phyloP scores from a whole-genome alignment of 257 asterid genomes.

The Verbena officinalis region DNA sequence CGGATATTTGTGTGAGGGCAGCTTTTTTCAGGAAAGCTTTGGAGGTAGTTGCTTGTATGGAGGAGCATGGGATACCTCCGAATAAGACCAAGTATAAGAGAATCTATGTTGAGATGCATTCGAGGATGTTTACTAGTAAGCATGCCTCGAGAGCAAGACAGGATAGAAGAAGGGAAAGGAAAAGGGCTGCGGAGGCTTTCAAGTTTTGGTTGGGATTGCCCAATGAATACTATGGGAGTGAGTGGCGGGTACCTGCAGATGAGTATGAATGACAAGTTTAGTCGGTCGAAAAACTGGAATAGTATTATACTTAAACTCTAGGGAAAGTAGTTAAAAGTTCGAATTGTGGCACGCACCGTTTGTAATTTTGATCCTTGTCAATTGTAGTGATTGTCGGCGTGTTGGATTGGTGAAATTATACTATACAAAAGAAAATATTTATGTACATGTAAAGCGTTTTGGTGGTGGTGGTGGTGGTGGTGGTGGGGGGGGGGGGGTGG shows the following conservation, averaged over 20 bases:
- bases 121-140: constrained; percentile 97
- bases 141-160: constrained; percentile 96
- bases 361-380: not conserved
- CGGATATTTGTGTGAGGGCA: constrained; percentile 92
- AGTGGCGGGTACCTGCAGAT: constrained; percentile 70
- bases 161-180: constrained; percentile 82
- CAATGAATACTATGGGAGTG: constrained; percentile 80
- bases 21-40: constrained; percentile 91
- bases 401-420: not conserved
- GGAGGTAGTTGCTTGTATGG: constrained; percentile 96
- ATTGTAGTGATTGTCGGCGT: not conserved
- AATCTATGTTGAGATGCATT: constrained; percentile 97
- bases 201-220: constrained; percentile 99
- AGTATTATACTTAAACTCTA: constrained; percentile 17
- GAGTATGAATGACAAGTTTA: constrained; percentile 36
- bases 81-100: constrained; percentile 89
- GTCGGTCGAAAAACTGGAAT: not conserved
- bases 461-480: not conserved
- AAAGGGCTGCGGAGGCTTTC: constrained; percentile 97
- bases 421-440: not conserved
- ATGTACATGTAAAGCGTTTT: not conserved
- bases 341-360: not conserved
- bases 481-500: not conserved
- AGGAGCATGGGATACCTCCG: constrained; percentile 77
- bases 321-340: constrained; percentile 2